Base-by-base conservation (phyloP, 2,329 filamentous ascomycete species). In the Epichloe gansuensis region DNA sequence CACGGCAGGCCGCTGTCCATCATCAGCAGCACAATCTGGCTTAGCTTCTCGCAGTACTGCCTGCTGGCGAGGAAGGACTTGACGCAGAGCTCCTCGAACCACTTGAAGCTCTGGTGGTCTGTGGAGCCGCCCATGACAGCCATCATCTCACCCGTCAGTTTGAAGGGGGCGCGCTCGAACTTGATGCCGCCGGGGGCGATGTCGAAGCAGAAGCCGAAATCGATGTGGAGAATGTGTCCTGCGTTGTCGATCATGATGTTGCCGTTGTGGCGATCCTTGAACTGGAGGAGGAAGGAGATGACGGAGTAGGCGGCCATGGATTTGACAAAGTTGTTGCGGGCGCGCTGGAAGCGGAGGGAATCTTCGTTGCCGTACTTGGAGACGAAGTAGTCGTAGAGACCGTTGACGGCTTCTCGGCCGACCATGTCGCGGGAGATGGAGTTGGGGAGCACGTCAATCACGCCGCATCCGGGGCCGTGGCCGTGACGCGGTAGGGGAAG, bases 181-280 rank as follows among this genome's bases (percentile, higher is more conserved):
- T 91, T 91, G 63, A 98, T 90, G 55, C 94, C 93, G 47, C 93
- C 93, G 0, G 93, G 93, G 1, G 91, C 93, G 61, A 98, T 97
- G 65, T 98, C 94, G 71, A 99, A 98, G 72, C 91, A 97, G 78
- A 98, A 99, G 9, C 93, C 93, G 64, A 98, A 98, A 68, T 98
- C 93, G 60, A 98, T 97, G 73, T 98, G 93, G 51, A 98, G 80
- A 63, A 98, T 95, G 70, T 98, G 93, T 4, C 94, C 93, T 0
- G 86, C 88, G 63, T 96, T 91, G 67, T 98, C 91, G 57, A 98
- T 84, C 94, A 98, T 98, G 74, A 98, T 98, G 74, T 98, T 98
- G 56, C 93, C 93, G 68, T 98, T 98, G 73, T 98, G 93, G 3
- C 93, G 85, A 67, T 99, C 93, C 70, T 99, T 99, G 83, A 99